Conservation (phyloP, 2,329 filamentous ascomycete species). For the Epichloe coenophiala region DNA sequence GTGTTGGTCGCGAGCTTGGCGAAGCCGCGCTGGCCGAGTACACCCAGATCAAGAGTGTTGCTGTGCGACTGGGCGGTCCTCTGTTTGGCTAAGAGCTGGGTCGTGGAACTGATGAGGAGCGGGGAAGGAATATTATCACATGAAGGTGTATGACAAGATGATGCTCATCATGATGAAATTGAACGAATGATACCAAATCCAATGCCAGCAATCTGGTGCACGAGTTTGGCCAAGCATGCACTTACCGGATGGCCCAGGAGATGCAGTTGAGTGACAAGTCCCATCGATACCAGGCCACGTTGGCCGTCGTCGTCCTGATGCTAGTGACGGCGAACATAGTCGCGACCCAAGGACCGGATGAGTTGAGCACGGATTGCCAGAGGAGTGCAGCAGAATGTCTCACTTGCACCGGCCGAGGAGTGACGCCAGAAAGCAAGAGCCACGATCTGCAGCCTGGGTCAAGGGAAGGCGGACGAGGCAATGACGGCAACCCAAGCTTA, state of each 20-base stretch:
- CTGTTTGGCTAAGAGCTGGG: slow-evolving; percentile 8
- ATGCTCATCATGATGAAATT: not conserved
- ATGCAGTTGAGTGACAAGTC: not conserved
- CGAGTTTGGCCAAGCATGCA: not conserved
- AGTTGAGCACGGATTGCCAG: too few species aligned
- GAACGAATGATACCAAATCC: not conserved
- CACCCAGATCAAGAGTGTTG: slow-evolving; percentile 54
- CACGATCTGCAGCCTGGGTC: too few species aligned
- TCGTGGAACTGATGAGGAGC: not conserved
- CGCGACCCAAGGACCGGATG: too few species aligned
- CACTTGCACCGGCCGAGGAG: too few species aligned
- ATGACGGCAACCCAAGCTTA: too few species aligned
- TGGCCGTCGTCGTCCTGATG: too few species aligned
- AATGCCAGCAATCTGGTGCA: not conserved
- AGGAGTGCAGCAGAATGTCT: too few species aligned
- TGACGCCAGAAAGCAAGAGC: too few species aligned
- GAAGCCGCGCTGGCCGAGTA: slow-evolving; percentile 55
- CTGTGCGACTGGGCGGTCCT: slow-evolving; percentile 25
- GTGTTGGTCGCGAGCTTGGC: slow-evolving; percentile 65
- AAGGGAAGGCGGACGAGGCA: too few species aligned
- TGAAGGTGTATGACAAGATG: not conserved
- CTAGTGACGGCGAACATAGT: too few species aligned
- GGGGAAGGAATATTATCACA: not conserved
- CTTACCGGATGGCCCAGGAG: not conserved
- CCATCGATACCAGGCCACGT: too few species aligned